Conservation (phyloP, 371 early-diverging fungal genomes). For the Rhizopus arrhizus region DNA sequence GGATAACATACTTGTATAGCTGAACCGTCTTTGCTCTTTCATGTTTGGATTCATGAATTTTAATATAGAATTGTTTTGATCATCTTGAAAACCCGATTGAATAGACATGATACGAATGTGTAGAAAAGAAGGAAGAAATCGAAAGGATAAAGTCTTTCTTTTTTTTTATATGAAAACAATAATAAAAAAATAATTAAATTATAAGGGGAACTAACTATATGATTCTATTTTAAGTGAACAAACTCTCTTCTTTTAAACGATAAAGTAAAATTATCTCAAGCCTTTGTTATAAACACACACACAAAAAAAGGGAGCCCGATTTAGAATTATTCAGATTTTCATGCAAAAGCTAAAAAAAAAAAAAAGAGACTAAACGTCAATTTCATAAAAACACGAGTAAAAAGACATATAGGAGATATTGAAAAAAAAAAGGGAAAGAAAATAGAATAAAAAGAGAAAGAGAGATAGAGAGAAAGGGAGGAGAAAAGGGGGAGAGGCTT, state of each 20-base stretch:
- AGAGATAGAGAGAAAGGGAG: no score
- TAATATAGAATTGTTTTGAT: no score
- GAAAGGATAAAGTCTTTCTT: slow-evolving; percentile 11
- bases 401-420: slow-evolving; percentile 13
- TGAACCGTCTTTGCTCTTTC: slow-evolving; percentile 37
- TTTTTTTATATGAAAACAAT: slow-evolving; percentile 5
- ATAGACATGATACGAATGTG: no score
- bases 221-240: slow-evolving; percentile 23
- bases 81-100: no score
- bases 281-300: no score
- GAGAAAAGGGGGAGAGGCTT: no score
- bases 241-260: background rate
- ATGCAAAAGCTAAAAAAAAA: slow-evolving; percentile 8
- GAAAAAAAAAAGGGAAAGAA: no score
- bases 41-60: slow-evolving; percentile 29
- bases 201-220: background rate
- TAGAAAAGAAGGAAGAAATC: background rate
- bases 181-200: no score
- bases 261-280: no score
- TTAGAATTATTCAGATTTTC: slow-evolving; percentile 25
- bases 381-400: slow-evolving; percentile 1
- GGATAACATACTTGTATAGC: slow-evolving; percentile 50
- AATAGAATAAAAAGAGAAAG: no score
- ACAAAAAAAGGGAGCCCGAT: slow-evolving; percentile 20
- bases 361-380: slow-evolving; percentile 15